Base-by-base conservation (phyloP, 768 basidiomycete genomes). In the Amanita fuliginea region DNA sequence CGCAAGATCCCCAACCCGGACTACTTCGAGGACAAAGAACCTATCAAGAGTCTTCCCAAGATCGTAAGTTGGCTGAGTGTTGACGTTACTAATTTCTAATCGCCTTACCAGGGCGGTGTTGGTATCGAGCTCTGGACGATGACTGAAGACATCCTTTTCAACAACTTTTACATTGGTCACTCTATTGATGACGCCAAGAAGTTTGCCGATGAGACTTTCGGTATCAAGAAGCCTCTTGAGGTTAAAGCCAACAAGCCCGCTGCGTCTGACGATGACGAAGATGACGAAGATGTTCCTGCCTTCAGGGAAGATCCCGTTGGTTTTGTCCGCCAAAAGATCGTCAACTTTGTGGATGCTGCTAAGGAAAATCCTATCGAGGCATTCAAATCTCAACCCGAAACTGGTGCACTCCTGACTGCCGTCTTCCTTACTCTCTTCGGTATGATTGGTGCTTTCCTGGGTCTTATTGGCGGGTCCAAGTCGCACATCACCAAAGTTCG, bases 61-160 rank as follows among this genome's bases (percentile, higher is more conserved):
- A 95, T 99, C 62, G 86, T 87, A 54, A 53, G 83, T 67, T 33
- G 1, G 24, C 6, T 4, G 1, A n/a, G 9, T 22, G 16, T n/a
- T 7, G 2, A 42, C 8, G 11, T 26, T 13, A 43, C 3, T 13
- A 18, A 11, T 56, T 46, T 45, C 46, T 57, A 3, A 58, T 42
- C 33, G 13, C 8, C 13, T 18, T 8, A 44, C 19, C 52, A 87
- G 85, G 88, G 90, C 57, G 93, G 92, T 69, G 79, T 96, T 54
- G 94, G 94, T 61, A 94, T 98, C 56, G 96, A 99, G 68, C 81
- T 98, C 58, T 99, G 96, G 96, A 95, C 95, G 41, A 99, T 98
- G 96, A 95, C 94, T 37, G 88, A 88, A 67, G 84, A 89, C 62
- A 93, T 93, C 58, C 75, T 93, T 57, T 94, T 93, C 64, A 81